Evolutionary conservation across 192 early-diverging fungal species (phyloP).

Genomic region (Coemansia sp.): DNA sequence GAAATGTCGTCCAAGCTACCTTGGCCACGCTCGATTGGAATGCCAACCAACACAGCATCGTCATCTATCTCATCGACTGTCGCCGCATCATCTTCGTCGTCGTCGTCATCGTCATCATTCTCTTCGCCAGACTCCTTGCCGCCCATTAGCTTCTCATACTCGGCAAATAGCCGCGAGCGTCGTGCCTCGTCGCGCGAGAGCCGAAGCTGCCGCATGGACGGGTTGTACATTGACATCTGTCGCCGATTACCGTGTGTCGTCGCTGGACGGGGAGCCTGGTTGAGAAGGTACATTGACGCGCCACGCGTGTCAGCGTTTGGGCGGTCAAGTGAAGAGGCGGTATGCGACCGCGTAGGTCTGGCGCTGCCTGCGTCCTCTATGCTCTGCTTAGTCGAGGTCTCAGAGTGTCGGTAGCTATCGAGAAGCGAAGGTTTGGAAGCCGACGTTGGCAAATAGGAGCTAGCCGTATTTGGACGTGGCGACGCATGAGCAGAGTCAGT

Average conservation of each 20-base stretch:
- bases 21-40: background rate
- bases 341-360: conserved; percentile 5
- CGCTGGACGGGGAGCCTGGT: conserved; percentile 4
- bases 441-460: background rate
- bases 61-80: background rate
- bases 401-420: background rate
- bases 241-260: conserved; percentile 14
- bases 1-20: conserved; percentile 22
- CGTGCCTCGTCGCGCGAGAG: conserved; percentile 53
- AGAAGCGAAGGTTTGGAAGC: background rate
- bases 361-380: background rate
- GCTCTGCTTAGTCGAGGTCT: background rate
- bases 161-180: conserved; percentile 47
- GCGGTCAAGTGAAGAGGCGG: background rate
- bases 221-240: conserved; percentile 42
- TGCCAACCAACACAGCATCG: background rate
- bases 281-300: conserved; percentile 31
- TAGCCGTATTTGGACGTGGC: conserved; percentile 35
- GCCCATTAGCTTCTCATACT: conserved; percentile 50
- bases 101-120: conserved; percentile 29
- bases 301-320: background rate
- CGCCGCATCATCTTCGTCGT: conserved; percentile 6
- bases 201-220: conserved; percentile 26
- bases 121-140: conserved; percentile 28
- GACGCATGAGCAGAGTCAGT: background rate